These are phyloP conservation scores for Penicillium polonicum DNA, from an alignment of 2,329 filamentous ascomycete species.

Conservation along the genomic window DNA sequence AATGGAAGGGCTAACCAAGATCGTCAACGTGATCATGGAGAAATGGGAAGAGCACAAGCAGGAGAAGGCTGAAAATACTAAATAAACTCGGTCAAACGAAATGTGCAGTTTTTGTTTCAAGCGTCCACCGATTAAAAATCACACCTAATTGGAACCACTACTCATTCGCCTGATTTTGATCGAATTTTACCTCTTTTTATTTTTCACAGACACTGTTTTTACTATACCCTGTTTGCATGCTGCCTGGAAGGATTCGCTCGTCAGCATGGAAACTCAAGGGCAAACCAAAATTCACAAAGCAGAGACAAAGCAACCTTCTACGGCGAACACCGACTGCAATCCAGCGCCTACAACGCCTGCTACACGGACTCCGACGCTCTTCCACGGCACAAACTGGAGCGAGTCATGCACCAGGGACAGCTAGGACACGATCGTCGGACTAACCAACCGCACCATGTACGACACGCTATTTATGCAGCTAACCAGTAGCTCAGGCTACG, in stretches of 20 bases:
- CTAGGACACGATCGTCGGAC: background rate
- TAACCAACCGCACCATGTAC: background rate
- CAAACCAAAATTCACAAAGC: background rate
- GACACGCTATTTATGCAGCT: background rate
- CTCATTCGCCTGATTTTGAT: background rate
- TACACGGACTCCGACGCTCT: background rate
- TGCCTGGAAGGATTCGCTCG: background rate
- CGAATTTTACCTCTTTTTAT: background rate
- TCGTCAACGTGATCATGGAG: conserved; percentile 67
- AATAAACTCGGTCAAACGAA: background rate
- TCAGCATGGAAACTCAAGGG: background rate
- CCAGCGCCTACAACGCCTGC: background rate
- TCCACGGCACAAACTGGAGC: background rate
- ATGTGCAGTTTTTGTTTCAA: background rate
- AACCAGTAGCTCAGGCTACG: background rate
- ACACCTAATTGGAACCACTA: background rate
- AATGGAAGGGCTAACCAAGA: conserved; percentile 78
- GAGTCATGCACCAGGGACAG: background rate
- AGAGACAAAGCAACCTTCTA: background rate
- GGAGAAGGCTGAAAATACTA: background rate
- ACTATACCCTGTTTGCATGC: no score
- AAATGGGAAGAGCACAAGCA: conserved; percentile 33
- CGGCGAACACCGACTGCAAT: background rate
- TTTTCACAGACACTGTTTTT: background rate
- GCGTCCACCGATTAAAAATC: background rate